A percentile compares a stretch with the other conserved stretches of the same genome.
These are phyloP conservation scores for Acer negundo DNA, from an alignment of 345 rosid species.

Conservation along the genomic window DNA sequence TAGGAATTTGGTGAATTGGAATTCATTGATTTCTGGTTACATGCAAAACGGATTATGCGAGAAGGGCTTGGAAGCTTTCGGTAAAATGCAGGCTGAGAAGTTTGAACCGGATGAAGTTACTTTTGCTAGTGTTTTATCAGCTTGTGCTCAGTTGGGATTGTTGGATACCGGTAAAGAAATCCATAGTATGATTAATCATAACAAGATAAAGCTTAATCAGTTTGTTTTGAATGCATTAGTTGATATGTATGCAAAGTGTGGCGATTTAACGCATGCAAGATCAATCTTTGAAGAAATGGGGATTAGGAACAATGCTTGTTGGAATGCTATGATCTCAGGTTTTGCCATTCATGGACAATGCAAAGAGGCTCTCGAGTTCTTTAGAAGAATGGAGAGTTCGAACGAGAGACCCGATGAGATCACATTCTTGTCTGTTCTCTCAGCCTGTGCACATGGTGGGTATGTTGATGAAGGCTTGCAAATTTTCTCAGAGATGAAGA, in stretches of 20 bases:
- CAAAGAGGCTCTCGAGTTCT: slow-evolving; percentile 60
- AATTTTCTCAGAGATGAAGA: slow-evolving; percentile 60
- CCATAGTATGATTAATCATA: slow-evolving; percentile 41
- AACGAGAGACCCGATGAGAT: slow-evolving; percentile 54
- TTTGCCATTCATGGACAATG: slow-evolving; percentile 59
- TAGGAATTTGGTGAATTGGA: slow-evolving; percentile 72
- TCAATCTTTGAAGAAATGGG: slow-evolving; percentile 54
- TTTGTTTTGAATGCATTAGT: slow-evolving; percentile 61
- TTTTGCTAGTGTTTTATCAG: slow-evolving; percentile 58
- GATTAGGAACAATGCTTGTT: slow-evolving; percentile 49
- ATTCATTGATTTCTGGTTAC: slow-evolving; percentile 67
- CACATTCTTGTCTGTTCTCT: slow-evolving; percentile 57
- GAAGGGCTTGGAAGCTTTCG: slow-evolving; percentile 57
- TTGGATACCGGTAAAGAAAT: slow-evolving; percentile 63
- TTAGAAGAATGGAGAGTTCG: slow-evolving; percentile 54
- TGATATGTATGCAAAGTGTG: slow-evolving; percentile 84
- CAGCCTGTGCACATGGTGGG: slow-evolving; percentile 80
- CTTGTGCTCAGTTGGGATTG: slow-evolving; percentile 71
- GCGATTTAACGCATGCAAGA: slow-evolving; percentile 58
- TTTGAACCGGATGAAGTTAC: slow-evolving; percentile 69
- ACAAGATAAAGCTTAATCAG: slow-evolving; percentile 47
- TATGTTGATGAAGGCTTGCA: slow-evolving; percentile 61
- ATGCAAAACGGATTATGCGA: slow-evolving; percentile 57
- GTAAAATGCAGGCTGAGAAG: slow-evolving; percentile 56
- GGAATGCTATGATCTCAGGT: slow-evolving; percentile 81